These are phyloP conservation scores for Castanopsis chinensis DNA, from an alignment of 306 rosid genomes.

Conservation along the genomic window DNA sequence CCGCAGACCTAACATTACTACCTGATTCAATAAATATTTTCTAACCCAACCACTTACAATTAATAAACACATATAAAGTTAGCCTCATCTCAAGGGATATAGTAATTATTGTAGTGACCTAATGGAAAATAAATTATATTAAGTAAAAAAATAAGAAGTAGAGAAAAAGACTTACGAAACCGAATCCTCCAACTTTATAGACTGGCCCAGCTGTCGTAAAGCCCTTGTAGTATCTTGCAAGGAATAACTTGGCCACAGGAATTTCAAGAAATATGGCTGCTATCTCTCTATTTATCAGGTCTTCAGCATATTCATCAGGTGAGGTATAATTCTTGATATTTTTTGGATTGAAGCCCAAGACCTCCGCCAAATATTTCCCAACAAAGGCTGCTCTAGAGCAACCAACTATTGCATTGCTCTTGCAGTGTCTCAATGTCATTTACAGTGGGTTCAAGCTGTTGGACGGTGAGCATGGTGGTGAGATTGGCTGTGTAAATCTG, in stretches of 20 bases:
- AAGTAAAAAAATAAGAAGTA: not conserved
- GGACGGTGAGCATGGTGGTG: slow-evolving; percentile 47
- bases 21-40: too few relatives aligned
- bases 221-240: slow-evolving; percentile 36
- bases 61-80: too few relatives aligned
- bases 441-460: slow-evolving; percentile 38
- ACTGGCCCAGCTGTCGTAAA: slow-evolving; percentile 37
- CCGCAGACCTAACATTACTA: too few relatives aligned
- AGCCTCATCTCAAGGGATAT: too few relatives aligned
- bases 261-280: slow-evolving; percentile 41
- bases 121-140: too few relatives aligned
- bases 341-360: slow-evolving; percentile 1
- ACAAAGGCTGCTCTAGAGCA: slow-evolving; percentile 33
- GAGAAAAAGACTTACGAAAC: slow-evolving; percentile 23
- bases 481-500: slow-evolving; percentile 52
- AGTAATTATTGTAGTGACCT: too few relatives aligned
- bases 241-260: slow-evolving; percentile 39
- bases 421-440: slow-evolving; percentile 21
- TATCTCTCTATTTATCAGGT: slow-evolving; percentile 35
- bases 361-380: slow-evolving; percentile 21
- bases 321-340: slow-evolving; percentile 25
- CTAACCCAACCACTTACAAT: too few relatives aligned
- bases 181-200: slow-evolving; percentile 48
- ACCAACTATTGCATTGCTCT: slow-evolving; percentile 32
- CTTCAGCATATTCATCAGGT: slow-evolving; percentile 31